phyloP scores from a whole-genome alignment of 2,329 filamentous ascomycete genomes.

The Pseudogymnoascus sp. region DNA sequence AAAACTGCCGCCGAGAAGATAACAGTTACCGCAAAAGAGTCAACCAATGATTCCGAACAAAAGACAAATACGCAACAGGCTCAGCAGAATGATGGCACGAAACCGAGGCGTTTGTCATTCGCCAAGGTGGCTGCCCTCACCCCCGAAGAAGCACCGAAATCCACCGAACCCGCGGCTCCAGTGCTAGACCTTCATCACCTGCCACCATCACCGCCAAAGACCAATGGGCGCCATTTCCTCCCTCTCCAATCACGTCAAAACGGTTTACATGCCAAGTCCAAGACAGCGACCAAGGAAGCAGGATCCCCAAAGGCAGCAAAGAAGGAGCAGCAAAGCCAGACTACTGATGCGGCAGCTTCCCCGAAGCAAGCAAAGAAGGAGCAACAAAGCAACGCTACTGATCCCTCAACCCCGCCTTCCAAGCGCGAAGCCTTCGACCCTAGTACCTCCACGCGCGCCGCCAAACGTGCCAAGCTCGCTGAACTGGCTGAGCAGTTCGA shows the following conservation, averaged over 20 bases:
- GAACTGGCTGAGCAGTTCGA: neutral
- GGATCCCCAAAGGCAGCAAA: neutral
- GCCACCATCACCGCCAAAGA: constrained; percentile 16
- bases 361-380: neutral
- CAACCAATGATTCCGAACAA: neutral
- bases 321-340: neutral
- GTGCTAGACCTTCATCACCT: neutral
- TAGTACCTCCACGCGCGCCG: neutral
- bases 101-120: neutral
- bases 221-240: neutral
- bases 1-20: neutral
- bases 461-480: neutral
- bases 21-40: neutral
- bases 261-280: neutral
- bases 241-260: neutral
- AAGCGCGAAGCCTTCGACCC: neutral
- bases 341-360: neutral
- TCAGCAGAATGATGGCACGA: neutral
- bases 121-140: neutral
- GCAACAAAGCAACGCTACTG: neutral
- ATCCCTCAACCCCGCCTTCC: neutral
- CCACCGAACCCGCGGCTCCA: neutral
- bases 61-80: neutral
- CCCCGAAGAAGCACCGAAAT: constrained; percentile 2
- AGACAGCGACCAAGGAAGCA: neutral